These are phyloP conservation scores for Middelhovenomyces tepae DNA, from an alignment of 805 yeast species.

Conservation along the genomic window DNA sequence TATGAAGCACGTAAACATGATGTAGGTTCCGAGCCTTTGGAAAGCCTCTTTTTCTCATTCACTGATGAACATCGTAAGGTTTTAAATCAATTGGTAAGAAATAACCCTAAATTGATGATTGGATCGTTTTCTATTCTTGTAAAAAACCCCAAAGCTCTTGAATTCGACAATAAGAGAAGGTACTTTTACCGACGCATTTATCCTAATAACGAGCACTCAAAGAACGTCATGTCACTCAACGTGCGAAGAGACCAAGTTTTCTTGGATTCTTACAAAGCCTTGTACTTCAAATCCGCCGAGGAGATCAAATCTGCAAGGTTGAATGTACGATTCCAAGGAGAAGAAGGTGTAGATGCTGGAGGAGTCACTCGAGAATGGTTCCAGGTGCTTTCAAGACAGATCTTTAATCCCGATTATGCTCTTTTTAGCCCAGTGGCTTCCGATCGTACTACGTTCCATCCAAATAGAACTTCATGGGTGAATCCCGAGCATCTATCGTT, in stretches of 20 bases:
- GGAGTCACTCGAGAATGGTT: constrained; percentile 98
- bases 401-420: constrained; percentile 94
- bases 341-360: constrained; percentile 96
- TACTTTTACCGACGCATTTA: constrained; percentile 74
- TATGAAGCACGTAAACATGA: constrained; percentile 55
- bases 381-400: constrained; percentile 85
- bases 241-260: constrained; percentile 88
- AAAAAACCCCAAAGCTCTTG: constrained; percentile 78
- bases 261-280: constrained; percentile 75
- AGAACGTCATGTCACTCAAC: constrained; percentile 43
- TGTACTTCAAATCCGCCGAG: constrained; percentile 68
- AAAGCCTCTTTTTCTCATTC: constrained; percentile 70
- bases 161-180: constrained; percentile 87
- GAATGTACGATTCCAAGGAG: constrained; percentile 81
- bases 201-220: constrained; percentile 19
- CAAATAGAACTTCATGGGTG: constrained; percentile 83
- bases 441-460: constrained; percentile 90
- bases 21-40: constrained; percentile 66
- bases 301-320: constrained; percentile 66
- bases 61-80: constrained; percentile 84
- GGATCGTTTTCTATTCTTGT: constrained; percentile 91
- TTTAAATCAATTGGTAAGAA: constrained; percentile 82
- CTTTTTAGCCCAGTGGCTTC: constrained; percentile 84
- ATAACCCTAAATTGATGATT: constrained; percentile 86
- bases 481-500: constrained; percentile 90